These are phyloP conservation scores for Lachancea lanzarotensis DNA, from an alignment of 805 yeast species.

Conservation along the genomic window DNA sequence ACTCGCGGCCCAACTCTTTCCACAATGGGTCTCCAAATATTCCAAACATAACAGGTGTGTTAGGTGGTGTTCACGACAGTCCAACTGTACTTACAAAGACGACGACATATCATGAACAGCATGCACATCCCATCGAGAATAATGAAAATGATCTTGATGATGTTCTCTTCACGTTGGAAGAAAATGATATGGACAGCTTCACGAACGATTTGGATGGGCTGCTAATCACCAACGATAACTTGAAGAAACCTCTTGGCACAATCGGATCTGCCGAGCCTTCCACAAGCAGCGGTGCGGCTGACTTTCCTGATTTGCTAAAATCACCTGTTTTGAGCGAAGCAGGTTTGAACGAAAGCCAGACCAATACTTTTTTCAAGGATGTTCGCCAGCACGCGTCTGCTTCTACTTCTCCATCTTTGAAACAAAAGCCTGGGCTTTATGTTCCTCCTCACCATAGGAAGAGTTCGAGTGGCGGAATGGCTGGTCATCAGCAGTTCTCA, in stretches of 20 bases:
- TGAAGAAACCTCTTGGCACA: constrained; percentile 8
- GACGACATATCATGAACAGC: constrained; percentile 21
- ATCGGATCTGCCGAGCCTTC: neutral
- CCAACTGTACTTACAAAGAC: constrained; percentile 32
- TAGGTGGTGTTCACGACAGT: constrained; percentile 9
- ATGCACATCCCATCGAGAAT: constrained; percentile 9
- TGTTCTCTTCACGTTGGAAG: constrained; percentile 31
- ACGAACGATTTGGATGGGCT: constrained; percentile 23
- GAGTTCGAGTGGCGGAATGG: constrained; percentile 12
- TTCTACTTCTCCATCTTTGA: constrained; percentile 6
- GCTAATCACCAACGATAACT: constrained; percentile 12
- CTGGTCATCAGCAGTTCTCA: neutral
- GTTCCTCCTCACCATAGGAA: constrained; percentile 52
- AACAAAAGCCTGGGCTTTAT: constrained; percentile 31
- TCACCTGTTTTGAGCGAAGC: constrained; percentile 17
- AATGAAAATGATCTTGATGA: constrained; percentile 29
- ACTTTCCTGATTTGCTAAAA: constrained; percentile 29
- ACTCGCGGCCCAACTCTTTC: constrained; percentile 37
- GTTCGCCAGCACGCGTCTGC: neutral
- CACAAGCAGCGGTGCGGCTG: constrained; percentile 3
- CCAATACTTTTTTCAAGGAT: constrained; percentile 3
- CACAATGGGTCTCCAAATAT: constrained; percentile 14
- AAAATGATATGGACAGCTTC: constrained; percentile 26
- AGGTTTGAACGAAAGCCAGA: neutral
- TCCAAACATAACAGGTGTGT: constrained; percentile 24